phyloP scores from a whole-genome alignment of 345 rosid genomes.

The Dipteronia dyeriana region DNA sequence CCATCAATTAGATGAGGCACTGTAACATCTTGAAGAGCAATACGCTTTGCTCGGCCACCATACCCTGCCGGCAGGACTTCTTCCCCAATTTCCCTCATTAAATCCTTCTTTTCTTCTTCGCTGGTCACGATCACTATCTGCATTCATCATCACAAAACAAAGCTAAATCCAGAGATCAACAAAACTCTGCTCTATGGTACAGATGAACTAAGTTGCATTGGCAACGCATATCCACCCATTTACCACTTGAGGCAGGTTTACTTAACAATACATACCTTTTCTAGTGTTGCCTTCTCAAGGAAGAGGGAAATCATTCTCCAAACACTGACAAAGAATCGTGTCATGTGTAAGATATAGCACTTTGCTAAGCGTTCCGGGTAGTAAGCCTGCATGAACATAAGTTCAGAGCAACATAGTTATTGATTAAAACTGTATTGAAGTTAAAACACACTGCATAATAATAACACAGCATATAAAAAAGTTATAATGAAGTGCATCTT shows the following conservation, averaged over 20 bases:
- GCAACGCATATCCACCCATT: background rate
- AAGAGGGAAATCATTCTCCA: constrained; percentile 81
- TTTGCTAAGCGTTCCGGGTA: constrained; percentile 89
- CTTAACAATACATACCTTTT: constrained; percentile 53
- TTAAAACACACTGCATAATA: too few species aligned
- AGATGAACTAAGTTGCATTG: background rate
- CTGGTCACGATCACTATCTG: constrained; percentile 66
- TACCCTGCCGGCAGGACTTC: constrained; percentile 68
- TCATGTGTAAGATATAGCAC: constrained; percentile 72
- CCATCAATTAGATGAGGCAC: constrained; percentile 35
- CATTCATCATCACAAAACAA: constrained; percentile 18
- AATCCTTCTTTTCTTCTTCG: constrained; percentile 49
- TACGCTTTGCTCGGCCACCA: constrained; percentile 71
- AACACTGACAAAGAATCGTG: constrained; percentile 64
- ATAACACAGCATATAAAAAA: background rate
- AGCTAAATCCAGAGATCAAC: background rate
- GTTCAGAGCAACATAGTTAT: background rate
- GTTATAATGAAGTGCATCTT: background rate
- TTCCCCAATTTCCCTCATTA: constrained; percentile 53
- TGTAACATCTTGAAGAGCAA: constrained; percentile 59
- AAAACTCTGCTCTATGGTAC: background rate
- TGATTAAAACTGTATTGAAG: too few species aligned
- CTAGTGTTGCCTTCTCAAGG: constrained; percentile 83
- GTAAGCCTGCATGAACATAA: constrained; percentile 57
- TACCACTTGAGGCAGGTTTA: background rate